Conservation (phyloP, 768 basidiomycete genomes). For the Zangia roseola region DNA sequence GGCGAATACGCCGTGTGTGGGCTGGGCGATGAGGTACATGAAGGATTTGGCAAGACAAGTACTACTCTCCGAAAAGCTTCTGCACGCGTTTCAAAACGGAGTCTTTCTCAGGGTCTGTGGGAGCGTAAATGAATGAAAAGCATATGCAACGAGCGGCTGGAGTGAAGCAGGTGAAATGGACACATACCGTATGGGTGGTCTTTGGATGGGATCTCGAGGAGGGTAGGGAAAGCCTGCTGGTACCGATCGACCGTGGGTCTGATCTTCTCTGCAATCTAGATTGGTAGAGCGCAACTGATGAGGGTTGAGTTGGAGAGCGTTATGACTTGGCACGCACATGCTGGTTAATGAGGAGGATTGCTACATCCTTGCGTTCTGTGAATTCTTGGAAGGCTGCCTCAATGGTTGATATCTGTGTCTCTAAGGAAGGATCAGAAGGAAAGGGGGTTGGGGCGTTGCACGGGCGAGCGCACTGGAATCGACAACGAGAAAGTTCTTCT, state of each 20-base stretch:
- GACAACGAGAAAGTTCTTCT: conserved; percentile 97
- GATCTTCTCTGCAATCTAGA: conserved; percentile 95
- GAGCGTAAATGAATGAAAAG: conserved; percentile 18
- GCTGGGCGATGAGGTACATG: conserved; percentile 13
- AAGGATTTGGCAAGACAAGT: conserved; percentile 12
- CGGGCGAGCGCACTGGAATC: conserved; percentile 72
- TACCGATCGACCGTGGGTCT: conserved; percentile 93
- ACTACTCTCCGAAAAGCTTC: conserved; percentile 91
- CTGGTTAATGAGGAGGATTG: conserved; percentile 97
- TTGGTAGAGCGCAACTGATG: conserved; percentile 12
- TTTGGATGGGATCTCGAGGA: conserved; percentile 97
- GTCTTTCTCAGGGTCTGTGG: conserved; percentile 89
- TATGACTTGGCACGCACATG: conserved; percentile 59
- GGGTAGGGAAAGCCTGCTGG: conserved; percentile 92
- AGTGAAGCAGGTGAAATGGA: neutral
- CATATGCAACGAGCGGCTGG: conserved; percentile 1
- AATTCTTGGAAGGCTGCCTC: conserved; percentile 93
- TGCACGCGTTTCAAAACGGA: conserved; percentile 95
- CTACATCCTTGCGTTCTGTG: conserved; percentile 92
- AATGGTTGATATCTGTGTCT: conserved; percentile 87
- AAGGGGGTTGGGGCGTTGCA: neutral
- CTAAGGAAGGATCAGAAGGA: conserved; percentile 40
- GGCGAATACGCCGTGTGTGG: conserved; percentile 6
- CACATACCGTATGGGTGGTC: conserved; percentile 93
- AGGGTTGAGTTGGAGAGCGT: neutral